A percentile compares a stretch with the other conserved stretches of the same genome.
Conservation (phyloP, 2,329 filamentous ascomycete genomes). For the Fusarium sp. region DNA sequence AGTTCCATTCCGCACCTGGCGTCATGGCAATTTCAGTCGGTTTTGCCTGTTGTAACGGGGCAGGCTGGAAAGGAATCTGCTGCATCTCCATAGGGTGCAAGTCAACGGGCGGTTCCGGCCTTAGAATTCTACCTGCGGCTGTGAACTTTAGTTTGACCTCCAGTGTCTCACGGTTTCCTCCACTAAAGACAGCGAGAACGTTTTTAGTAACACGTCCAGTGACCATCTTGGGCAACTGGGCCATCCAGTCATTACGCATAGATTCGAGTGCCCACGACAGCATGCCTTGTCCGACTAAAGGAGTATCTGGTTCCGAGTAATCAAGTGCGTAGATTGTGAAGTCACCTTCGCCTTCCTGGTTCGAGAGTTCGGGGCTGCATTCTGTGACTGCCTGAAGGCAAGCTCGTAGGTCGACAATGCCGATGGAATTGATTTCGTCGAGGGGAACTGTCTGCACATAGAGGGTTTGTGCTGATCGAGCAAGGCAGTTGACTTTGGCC, state of each 20-base stretch:
- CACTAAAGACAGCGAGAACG: slow-evolving; percentile 82
- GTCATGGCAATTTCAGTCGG: slow-evolving; percentile 54
- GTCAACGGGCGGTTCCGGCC: slow-evolving; percentile 44
- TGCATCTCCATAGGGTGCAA: slow-evolving; percentile 29
- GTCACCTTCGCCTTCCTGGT: slow-evolving; percentile 79
- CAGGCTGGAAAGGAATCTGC: neutral
- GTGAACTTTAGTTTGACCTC: slow-evolving; percentile 93
- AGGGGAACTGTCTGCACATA: slow-evolving; percentile 83
- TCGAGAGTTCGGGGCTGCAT: slow-evolving; percentile 83
- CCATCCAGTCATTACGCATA: slow-evolving; percentile 52
- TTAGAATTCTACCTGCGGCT: slow-evolving; percentile 71
- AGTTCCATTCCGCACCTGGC: slow-evolving; percentile 81
- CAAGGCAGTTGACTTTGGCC: slow-evolving; percentile 88
- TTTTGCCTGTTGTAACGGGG: slow-evolving; percentile 17
- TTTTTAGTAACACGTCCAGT: slow-evolving; percentile 93
- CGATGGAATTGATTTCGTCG: slow-evolving; percentile 83
- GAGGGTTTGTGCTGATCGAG: slow-evolving; percentile 82
- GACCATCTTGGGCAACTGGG: slow-evolving; percentile 76
- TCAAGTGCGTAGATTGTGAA: slow-evolving; percentile 98
- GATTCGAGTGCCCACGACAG: slow-evolving; percentile 80
- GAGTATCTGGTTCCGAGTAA: slow-evolving; percentile 93
- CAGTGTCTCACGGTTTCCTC: slow-evolving; percentile 85
- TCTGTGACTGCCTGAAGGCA: slow-evolving; percentile 85
- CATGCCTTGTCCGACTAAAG: slow-evolving; percentile 95
- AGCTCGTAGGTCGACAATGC: slow-evolving; percentile 85